Evolutionary conservation across 805 yeast genomes (phyloP), one percentile per base, ranked within the genome.

Genomic region (Pichia exigua): DNA sequence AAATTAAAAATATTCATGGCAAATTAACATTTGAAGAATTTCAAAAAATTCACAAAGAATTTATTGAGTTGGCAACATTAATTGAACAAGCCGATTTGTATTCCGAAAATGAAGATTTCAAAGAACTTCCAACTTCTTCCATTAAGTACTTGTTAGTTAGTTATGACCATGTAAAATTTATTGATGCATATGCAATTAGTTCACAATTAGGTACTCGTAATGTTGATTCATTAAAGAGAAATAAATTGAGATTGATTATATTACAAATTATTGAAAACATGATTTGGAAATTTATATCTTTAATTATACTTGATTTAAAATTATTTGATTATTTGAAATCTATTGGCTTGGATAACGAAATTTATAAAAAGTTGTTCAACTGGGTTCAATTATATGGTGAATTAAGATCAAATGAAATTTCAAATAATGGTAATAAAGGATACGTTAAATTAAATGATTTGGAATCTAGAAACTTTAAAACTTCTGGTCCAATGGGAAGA

Each of bases 401-500:
- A 30, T 26, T 51, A 24, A 44, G 53, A 17, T 54, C 44, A 24
- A 20, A 15, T 20, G 49, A 43, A n/a, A 44, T 49, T 15, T 40
- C 50, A 10, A 45, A 51, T 17, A 40, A 52, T 20, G 55, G 53
- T 2, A 39, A 20, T 26, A 46, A 49, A 3, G 49, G 50, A 10
- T 49, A 35, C 17, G 47, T 53, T 18, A 52, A 51, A 35, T 38
- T 56, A n/a, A 44, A 53, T 32, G 51, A 49, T 21, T 45, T 56
- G 5, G 57, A 56, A 10, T 28, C 22, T 6, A 27, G 35, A 15
- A 24, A 26, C n/a, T 46, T 42, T 27, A 30, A 46, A 1, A 26
- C 39, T 18, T 43, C 49, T 1, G 72, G 74, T 47, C 73, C 85
- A 0, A 71, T 74, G 0, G 60, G 64, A 12, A 71, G 76, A 59